A percentile compares a stretch with the other conserved stretches of the same genome.
Conservation (phyloP, 192 early-diverging fungal species). For the Entomortierella lignicola region DNA sequence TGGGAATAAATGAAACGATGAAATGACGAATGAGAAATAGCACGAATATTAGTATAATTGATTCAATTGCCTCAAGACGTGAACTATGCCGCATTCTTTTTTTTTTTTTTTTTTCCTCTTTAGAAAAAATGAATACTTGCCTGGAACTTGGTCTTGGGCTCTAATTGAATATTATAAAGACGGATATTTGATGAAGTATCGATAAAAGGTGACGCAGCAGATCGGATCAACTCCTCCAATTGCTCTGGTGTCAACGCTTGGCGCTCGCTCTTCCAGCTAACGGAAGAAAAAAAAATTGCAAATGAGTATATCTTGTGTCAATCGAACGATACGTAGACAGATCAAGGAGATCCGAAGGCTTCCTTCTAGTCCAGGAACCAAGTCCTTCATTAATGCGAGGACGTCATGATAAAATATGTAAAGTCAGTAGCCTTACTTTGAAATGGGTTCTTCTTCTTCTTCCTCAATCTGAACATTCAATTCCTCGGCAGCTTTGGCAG, state of each 20-base stretch:
- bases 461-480: conserved; percentile 47
- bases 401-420: too few species aligned
- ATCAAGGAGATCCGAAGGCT: too few species aligned
- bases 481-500: conserved; percentile 14
- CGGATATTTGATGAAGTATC: conserved; percentile 8
- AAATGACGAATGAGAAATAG: too few species aligned
- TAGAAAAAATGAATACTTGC: conserved; percentile 21
- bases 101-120: conserved; percentile 8
- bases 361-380: too few species aligned
- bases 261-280: conserved; percentile 50
- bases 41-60: too few species aligned
- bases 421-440: too few species aligned
- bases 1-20: too few species aligned
- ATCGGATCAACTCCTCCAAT: conserved; percentile 35
- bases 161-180: conserved; percentile 24
- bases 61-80: neutral
- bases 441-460: conserved; percentile 17
- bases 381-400: too few species aligned
- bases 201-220: conserved; percentile 35
- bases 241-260: conserved; percentile 25
- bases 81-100: neutral
- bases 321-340: too few species aligned
- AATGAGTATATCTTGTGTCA: too few species aligned
- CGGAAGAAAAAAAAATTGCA: neutral
- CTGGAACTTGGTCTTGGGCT: conserved; percentile 43